Evolutionary conservation across 2,329 filamentous ascomycete species (phyloP), one percentile per base, ranked within the genome.

Genomic region (Trichophyton simii): DNA sequence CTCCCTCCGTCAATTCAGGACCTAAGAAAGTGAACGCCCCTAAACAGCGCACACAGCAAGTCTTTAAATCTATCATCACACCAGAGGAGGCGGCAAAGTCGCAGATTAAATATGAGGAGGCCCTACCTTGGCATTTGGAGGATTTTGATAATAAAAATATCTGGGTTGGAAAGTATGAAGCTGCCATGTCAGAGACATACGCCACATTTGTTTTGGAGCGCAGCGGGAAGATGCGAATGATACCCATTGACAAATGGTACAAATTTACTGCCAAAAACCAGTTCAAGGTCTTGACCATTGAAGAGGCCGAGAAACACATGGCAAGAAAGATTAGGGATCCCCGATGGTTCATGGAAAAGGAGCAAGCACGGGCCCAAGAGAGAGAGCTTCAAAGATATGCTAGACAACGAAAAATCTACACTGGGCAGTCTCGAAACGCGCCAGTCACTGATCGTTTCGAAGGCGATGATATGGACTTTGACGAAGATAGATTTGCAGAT

Each of bases 161-260:
- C 2, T 97, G 91, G 90, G 86, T 94, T 38, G 94, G 91, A 52
- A 88, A 86, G 61, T 96, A 97, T 68, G 88, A 97, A 68, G 87
- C 88, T 28, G 89, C 91, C 18, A 81, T 97, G 42, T 96, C 92
- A 0, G 87, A 92, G 68, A 80, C 79, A 1, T 86, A 89, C 59
- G 89, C 91, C 58, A 87, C 95, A 66, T 87, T 95, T 60, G 82
- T 92, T 44, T 81, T 89, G 50, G 87, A 90, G 38, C 82, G 85
- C 42, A 81, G 84, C 8, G 80, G 80, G 1, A 84, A 81, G 57
- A 94, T 95, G 71, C 85, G 86, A 62, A 88, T 97, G 84, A 81
- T 96, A 2, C 95, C 95, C 0, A 76, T 97, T 18, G 92, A 99
- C 74, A 96, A 96, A 70, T 96, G 89, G 86, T 99, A 99, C 76